Conservation (phyloP, 345 rosid species). For the Pistacia vera region DNA sequence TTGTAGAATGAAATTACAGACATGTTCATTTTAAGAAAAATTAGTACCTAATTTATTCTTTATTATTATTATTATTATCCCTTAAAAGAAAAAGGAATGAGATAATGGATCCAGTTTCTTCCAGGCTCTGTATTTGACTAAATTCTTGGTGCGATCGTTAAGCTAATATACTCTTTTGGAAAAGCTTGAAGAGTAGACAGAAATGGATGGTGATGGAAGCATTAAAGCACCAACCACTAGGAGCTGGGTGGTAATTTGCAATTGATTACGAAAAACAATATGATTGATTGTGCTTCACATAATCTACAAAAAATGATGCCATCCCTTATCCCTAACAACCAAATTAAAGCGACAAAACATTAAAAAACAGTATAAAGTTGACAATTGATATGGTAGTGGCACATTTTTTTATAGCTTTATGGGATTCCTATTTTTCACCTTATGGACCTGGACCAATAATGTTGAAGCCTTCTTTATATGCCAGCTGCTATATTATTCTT, state of each 20-base stretch:
- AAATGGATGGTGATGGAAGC: slow-evolving; percentile 20
- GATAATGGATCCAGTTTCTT: neutral
- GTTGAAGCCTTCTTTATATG: neutral
- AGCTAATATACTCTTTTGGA: neutral
- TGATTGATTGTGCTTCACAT: neutral
- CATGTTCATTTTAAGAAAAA: neutral
- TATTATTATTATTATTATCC: neutral
- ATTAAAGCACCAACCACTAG: slow-evolving; percentile 1
- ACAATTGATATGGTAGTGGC: neutral
- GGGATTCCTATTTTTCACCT: slow-evolving; percentile 32
- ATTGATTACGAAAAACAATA: neutral
- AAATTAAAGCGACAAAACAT: neutral
- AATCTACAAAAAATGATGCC: slow-evolving; percentile 12
- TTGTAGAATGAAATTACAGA: neutral
- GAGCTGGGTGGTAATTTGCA: neutral
- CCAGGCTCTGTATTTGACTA: neutral
- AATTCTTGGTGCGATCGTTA: neutral
- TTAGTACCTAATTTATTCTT: neutral
- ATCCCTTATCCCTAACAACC: slow-evolving; percentile 29
- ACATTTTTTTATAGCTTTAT: slow-evolving; percentile 13
- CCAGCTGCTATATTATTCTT: slow-evolving; percentile 6
- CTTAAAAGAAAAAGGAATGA: neutral
- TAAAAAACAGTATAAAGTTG: slow-evolving; percentile 4
- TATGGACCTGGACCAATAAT: neutral
- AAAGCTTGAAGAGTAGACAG: neutral